phyloP scores from a whole-genome alignment of 2,329 filamentous ascomycete species.

The Drechmeria coniospora region DNA sequence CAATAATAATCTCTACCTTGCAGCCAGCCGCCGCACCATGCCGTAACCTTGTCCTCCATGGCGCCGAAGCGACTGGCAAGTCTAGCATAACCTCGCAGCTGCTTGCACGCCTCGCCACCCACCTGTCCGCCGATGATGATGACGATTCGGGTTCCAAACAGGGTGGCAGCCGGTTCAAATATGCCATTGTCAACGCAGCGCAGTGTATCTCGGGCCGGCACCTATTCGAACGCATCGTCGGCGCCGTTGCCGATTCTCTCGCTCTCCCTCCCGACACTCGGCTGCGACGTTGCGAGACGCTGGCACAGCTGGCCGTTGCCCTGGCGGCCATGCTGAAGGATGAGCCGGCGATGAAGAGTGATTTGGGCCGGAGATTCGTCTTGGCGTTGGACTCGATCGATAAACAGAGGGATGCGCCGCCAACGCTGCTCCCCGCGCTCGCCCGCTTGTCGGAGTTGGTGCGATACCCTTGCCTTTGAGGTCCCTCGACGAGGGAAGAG shows the following conservation, averaged over 20 bases:
- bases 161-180: conserved; percentile 23
- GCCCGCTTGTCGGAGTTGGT: conserved; percentile 71
- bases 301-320: conserved; percentile 62
- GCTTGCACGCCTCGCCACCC: conserved; percentile 11
- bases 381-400: conserved; percentile 83
- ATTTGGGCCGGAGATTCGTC: conserved; percentile 45
- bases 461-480: conserved; percentile 14
- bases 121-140: conserved; percentile 3
- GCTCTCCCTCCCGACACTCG: no score
- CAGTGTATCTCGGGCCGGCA: conserved; percentile 71
- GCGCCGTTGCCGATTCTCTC: conserved; percentile 40
- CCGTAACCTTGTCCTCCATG: conserved; percentile 64
- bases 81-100: conserved; percentile 48
- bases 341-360: conserved; percentile 13
- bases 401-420: conserved; percentile 61
- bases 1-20: neutral
- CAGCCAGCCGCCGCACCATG: conserved; percentile 54
- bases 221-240: conserved; percentile 56
- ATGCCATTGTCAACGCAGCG: conserved; percentile 50
- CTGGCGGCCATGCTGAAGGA: conserved; percentile 48
- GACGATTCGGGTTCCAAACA: neutral
- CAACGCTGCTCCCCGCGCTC: conserved; percentile 66
- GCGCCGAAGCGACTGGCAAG: conserved; percentile 78
- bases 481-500: neutral
- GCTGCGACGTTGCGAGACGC: conserved; percentile 58